These are phyloP conservation scores for Fusarium protoensiforme DNA, from an alignment of 2,329 filamentous ascomycete species.

Conservation along the genomic window DNA sequence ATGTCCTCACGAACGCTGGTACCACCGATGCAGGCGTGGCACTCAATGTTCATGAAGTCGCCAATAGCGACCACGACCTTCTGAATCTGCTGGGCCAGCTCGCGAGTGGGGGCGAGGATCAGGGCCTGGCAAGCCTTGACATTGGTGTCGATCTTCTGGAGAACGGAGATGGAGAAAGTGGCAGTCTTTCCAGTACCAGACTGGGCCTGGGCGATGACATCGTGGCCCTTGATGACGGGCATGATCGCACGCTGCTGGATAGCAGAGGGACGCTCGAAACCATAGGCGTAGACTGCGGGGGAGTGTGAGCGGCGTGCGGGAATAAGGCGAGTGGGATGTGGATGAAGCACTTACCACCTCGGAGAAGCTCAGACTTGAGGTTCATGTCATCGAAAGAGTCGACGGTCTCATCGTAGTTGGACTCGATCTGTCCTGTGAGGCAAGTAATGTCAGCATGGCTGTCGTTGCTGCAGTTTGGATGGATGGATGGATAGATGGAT, in stretches of 20 bases:
- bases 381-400: constrained; percentile 99
- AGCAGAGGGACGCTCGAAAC: constrained; percentile 99
- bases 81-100: constrained; percentile 99
- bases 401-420: constrained; percentile 99
- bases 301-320: constrained; percentile 41
- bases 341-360: constrained; percentile 72
- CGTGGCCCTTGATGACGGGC: constrained; percentile 99
- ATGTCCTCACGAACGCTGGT: constrained; percentile 99
- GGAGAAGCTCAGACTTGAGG: constrained; percentile 96
- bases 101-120: constrained; percentile 96
- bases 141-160: constrained; percentile 97
- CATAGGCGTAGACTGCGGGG: constrained; percentile 88
- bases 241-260: constrained; percentile 99
- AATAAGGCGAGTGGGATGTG: constrained; percentile 28
- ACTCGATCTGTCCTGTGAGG: constrained; percentile 93
- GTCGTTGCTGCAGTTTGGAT: constrained; percentile 6
- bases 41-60: constrained; percentile 99
- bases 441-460: constrained; percentile 34
- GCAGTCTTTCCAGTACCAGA: constrained; percentile 99
- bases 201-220: constrained; percentile 99
- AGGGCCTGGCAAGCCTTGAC: constrained; percentile 98
- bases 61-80: constrained; percentile 99
- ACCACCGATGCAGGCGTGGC: constrained; percentile 99
- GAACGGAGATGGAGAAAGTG: constrained; percentile 98
- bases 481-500: not conserved